Conservation (phyloP, 257 asterid genomes). For the Capsicum chinense region DNA sequence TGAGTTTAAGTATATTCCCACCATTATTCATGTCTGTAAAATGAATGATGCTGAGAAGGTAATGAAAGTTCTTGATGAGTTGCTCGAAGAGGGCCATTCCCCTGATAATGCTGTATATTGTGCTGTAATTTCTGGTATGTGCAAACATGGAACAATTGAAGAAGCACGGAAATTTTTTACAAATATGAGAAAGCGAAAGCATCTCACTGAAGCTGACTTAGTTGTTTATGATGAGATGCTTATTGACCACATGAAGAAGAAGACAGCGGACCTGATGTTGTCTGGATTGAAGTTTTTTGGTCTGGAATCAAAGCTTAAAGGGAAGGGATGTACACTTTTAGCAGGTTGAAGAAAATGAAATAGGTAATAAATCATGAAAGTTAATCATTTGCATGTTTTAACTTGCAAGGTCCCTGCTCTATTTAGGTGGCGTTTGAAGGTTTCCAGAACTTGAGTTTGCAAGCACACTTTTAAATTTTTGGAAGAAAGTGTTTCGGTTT, state of each 20-base stretch:
- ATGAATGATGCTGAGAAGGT: slow-evolving; percentile 64
- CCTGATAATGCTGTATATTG: slow-evolving; percentile 51
- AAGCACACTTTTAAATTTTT: neutral
- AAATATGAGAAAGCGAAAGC: slow-evolving; percentile 54
- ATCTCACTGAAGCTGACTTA: slow-evolving; percentile 70
- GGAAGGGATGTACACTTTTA: slow-evolving; percentile 64
- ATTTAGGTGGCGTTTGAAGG: neutral
- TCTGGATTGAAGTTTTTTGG: slow-evolving; percentile 90
- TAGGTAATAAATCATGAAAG: slow-evolving; percentile 26
- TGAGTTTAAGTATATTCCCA: slow-evolving; percentile 79
- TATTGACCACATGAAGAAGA: slow-evolving; percentile 83
- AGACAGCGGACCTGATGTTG: slow-evolving; percentile 76
- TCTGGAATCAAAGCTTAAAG: slow-evolving; percentile 69
- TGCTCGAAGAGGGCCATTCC: slow-evolving; percentile 63
- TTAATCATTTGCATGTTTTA: neutral
- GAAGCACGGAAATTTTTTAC: slow-evolving; percentile 75
- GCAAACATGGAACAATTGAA: slow-evolving; percentile 81
- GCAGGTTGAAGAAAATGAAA: slow-evolving; percentile 44
- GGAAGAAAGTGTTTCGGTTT: neutral
- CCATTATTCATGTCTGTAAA: slow-evolving; percentile 75
- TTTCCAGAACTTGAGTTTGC: neutral
- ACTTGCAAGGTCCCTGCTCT: neutral
- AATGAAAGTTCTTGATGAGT: slow-evolving; percentile 67
- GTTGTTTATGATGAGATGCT: slow-evolving; percentile 79
- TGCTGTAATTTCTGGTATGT: slow-evolving; percentile 78